Percentiles rank a stretch among this genome's conserved stretches.
phyloP scores from a whole-genome alignment of 441 rosid genomes.

The Manihot esculenta region DNA sequence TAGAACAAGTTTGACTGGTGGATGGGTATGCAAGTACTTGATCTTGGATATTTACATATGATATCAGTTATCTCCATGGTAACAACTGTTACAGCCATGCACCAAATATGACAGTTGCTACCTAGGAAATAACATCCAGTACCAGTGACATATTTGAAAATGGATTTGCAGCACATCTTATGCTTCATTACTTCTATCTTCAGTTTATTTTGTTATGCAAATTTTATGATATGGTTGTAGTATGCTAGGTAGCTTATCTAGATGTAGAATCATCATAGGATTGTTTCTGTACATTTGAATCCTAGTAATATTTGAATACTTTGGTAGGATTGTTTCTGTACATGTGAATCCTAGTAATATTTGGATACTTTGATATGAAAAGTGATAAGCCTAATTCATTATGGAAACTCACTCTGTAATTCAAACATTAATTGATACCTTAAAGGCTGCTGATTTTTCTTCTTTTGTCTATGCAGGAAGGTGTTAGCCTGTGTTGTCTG shows the following conservation, averaged over 20 bases:
- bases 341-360: no score
- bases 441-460: neutral
- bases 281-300: no score
- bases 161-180: neutral
- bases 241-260: no score
- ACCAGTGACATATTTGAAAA: neutral
- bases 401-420: no score
- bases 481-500: slow-evolving; percentile 97
- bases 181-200: neutral
- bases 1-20: neutral
- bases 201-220: neutral
- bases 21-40: neutral
- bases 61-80: neutral
- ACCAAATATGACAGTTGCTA: neutral
- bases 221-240: no score
- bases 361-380: no score
- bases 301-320: no score
- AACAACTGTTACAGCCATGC: neutral
- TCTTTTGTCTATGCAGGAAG: slow-evolving; percentile 57
- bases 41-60: neutral
- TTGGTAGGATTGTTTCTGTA: no score
- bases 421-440: no score
- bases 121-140: neutral
- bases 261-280: no score
- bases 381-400: no score